A percentile compares a stretch with the other conserved stretches of the same genome.
These are phyloP conservation scores for Phytophthora chlamydospora DNA, from an alignment of 352 stramenopile genomes.

Conservation along the genomic window DNA sequence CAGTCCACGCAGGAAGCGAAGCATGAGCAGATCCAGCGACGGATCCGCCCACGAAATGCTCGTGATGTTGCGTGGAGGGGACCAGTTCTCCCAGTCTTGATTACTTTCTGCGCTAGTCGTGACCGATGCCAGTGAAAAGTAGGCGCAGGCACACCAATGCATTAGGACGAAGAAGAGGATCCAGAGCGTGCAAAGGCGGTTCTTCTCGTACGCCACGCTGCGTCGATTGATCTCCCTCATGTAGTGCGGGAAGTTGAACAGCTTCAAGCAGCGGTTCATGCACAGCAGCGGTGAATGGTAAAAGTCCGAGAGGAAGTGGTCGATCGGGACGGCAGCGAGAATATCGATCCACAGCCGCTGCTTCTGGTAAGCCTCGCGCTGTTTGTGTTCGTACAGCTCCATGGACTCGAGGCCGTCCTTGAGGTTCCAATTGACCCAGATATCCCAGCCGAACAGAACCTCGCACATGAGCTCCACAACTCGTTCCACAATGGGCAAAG, in stretches of 20 bases:
- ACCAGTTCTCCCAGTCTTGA: slow-evolving; percentile 51
- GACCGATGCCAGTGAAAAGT: slow-evolving; percentile 40
- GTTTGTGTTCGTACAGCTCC: slow-evolving; percentile 56
- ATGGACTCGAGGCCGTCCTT: slow-evolving; percentile 50
- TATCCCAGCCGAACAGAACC: slow-evolving; percentile 56
- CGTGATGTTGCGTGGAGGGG: slow-evolving; percentile 28
- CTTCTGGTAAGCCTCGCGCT: slow-evolving; percentile 47
- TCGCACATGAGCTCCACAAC: slow-evolving; percentile 49
- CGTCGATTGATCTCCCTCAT: slow-evolving; percentile 57
- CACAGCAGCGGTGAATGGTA: slow-evolving; percentile 42
- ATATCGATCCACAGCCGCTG: slow-evolving; percentile 46
- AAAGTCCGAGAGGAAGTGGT: slow-evolving; percentile 58
- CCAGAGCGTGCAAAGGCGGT: slow-evolving; percentile 46
- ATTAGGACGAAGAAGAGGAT: slow-evolving; percentile 51
- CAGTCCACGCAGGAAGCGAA: slow-evolving; percentile 51
- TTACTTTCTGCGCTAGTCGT: background rate
- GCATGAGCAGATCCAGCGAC: slow-evolving; percentile 13
- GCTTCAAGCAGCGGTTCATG: slow-evolving; percentile 58
- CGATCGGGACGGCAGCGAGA: slow-evolving; percentile 53
- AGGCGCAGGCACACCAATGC: slow-evolving; percentile 61
- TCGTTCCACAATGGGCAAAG: slow-evolving; percentile 27
- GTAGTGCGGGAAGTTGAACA: slow-evolving; percentile 61
- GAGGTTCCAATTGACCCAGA: slow-evolving; percentile 69
- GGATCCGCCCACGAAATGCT: slow-evolving; percentile 7
- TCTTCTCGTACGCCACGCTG: slow-evolving; percentile 58